Evolutionary conservation across 202 grass and related monocot species (phyloP).

Genomic region (Dendrocalamus latiflorus): DNA sequence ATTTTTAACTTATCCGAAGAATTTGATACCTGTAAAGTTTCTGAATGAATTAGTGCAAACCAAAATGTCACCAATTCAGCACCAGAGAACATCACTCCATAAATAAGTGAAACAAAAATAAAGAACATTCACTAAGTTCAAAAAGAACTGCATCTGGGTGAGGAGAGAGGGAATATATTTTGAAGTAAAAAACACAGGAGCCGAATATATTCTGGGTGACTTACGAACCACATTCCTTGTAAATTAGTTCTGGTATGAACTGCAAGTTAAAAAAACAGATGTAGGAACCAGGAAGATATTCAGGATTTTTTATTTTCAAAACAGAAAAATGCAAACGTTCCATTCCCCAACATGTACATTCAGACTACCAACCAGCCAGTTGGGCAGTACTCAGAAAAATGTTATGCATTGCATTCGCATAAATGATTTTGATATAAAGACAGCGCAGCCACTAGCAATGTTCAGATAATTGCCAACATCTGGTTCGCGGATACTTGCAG

Average conservation of each 20-base stretch:
- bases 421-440: neutral
- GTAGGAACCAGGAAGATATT: neutral
- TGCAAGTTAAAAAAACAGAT: neutral
- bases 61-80: neutral
- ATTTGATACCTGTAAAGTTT: conserved; percentile 34
- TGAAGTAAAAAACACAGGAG: neutral
- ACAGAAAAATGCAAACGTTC: neutral
- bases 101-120: conserved; percentile 15
- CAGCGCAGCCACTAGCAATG: neutral
- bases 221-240: neutral
- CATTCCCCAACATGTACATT: neutral
- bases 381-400: neutral
- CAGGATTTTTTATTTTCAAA: neutral
- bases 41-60: conserved; percentile 28
- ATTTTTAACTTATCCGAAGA: conserved; percentile 53
- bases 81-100: neutral
- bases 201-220: neutral
- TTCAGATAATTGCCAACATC: conserved; percentile 2
- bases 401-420: neutral
- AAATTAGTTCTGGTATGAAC: neutral
- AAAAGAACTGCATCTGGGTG: neutral
- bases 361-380: neutral
- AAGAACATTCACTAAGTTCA: conserved; percentile 1
- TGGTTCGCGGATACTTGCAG: neutral
- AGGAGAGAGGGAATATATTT: neutral